Evolutionary conservation across 2,329 filamentous ascomycete species (phyloP).

Genomic region (Trichophyton simii): DNA sequence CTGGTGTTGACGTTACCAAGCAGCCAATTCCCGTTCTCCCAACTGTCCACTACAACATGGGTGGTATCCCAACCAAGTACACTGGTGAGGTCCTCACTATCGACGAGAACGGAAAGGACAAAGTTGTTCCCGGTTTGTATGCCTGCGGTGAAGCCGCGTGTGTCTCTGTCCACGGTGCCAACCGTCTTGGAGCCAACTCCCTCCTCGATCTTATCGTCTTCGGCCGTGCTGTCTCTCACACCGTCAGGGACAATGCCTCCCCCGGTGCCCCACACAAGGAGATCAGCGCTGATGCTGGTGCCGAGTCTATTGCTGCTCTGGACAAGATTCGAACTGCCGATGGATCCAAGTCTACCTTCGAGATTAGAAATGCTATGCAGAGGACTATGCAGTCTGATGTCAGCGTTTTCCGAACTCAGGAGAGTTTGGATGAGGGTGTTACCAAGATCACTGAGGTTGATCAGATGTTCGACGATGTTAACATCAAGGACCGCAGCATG

Average conservation of each 20-base stretch:
- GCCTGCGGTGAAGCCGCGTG: constrained; percentile 95
- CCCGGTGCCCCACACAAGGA: constrained; percentile 71
- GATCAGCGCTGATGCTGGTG: constrained; percentile 71
- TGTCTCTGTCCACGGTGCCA: constrained; percentile 95
- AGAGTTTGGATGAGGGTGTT: constrained; percentile 87
- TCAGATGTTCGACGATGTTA: constrained; percentile 63
- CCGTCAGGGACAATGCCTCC: constrained; percentile 85
- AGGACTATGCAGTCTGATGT: constrained; percentile 98
- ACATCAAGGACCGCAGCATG: constrained; percentile 97
- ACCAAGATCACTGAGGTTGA: constrained; percentile 78
- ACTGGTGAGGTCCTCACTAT: constrained; percentile 90
- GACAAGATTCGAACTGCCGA: constrained; percentile 75
- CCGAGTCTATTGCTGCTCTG: constrained; percentile 72
- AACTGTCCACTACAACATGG: constrained; percentile 99
- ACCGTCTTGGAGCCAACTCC: constrained; percentile 95
- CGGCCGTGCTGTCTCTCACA: constrained; percentile 92
- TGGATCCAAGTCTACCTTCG: constrained; percentile 74
- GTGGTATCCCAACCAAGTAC: constrained; percentile 94
- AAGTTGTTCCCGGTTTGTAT: constrained; percentile 88
- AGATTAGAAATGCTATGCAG: constrained; percentile 86
- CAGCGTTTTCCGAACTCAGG: constrained; percentile 88
- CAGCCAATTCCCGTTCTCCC: constrained; percentile 93
- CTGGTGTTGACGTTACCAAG: constrained; percentile 92
- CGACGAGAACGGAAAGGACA: constrained; percentile 73
- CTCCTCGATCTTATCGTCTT: constrained; percentile 96